These are phyloP conservation scores for Cryptococcus hybrid DNA, from an alignment of 1,284 basidiomycete species.

Conservation along the genomic window DNA sequence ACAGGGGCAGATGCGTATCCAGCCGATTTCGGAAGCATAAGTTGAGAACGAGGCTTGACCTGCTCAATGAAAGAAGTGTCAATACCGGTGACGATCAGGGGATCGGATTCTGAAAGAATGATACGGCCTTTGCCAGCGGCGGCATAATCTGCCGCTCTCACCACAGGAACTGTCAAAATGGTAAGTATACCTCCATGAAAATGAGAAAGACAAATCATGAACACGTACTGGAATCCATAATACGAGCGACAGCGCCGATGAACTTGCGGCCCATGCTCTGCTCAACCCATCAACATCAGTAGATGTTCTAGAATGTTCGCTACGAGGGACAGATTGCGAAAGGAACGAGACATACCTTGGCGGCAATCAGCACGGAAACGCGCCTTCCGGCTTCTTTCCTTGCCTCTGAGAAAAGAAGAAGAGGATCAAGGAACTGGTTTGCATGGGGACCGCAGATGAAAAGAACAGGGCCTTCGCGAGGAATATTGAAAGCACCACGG, in stretches of 20 bases:
- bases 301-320: conserved; percentile 1
- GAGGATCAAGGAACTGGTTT: conserved; percentile 96
- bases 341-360: conserved; percentile 56
- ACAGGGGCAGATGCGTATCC: conserved; percentile 81
- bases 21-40: conserved; percentile 81
- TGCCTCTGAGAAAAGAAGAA: conserved; percentile 85
- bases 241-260: conserved; percentile 75
- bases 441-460: conserved; percentile 97
- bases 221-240: conserved; percentile 87
- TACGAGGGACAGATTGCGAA: neutral
- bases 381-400: conserved; percentile 77
- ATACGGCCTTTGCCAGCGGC: conserved; percentile 75
- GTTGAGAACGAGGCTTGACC: conserved; percentile 76
- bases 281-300: neutral
- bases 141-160: conserved; percentile 85
- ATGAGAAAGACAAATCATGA: neutral
- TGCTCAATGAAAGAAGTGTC: conserved; percentile 75
- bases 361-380: conserved; percentile 90
- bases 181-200: neutral
- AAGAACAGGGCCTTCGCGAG: conserved; percentile 86
- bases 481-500: conserved; percentile 93
- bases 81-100: conserved; percentile 74
- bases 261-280: conserved; percentile 47
- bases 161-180: conserved; percentile 72
- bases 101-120: conserved; percentile 68